Evolutionary conservation across 495 filamentous ascomycete species (phyloP).

Genomic region (Astrocystis sublimbata): DNA sequence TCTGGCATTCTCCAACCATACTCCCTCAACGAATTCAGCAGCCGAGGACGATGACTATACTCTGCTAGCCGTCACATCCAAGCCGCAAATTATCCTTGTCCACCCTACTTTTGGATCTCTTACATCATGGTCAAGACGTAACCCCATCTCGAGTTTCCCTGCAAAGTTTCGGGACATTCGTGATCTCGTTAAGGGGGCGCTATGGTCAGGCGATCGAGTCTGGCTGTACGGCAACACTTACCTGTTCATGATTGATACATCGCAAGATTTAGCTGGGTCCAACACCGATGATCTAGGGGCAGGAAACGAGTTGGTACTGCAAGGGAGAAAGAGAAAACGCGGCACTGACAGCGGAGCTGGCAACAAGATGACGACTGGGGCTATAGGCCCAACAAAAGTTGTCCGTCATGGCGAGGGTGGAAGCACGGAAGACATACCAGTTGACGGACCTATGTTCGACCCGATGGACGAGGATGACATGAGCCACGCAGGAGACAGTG

Average conservation of each 20-base stretch:
- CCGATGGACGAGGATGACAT: conserved; percentile 42
- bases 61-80: conserved; percentile 73
- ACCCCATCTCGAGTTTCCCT: conserved; percentile 74
- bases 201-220: conserved; percentile 79
- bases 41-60: conserved; percentile 55
- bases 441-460: conserved; percentile 23
- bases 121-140: conserved; percentile 81
- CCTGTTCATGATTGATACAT: conserved; percentile 91
- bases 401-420: conserved; percentile 30
- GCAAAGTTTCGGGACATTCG: conserved; percentile 65
- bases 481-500: conserved; percentile 37
- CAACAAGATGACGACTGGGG: conserved; percentile 58
- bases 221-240: conserved; percentile 87
- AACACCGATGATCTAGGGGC: conserved; percentile 34
- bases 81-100: conserved; percentile 75
- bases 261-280: conserved; percentile 58
- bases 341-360: conserved; percentile 58
- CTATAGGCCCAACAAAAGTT: conserved; percentile 35
- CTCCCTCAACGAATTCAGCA: conserved; percentile 33
- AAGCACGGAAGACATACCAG: conserved; percentile 26
- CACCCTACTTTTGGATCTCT: conserved; percentile 71
- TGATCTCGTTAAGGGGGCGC: conserved; percentile 75
- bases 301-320: conserved; percentile 42
- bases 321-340: conserved; percentile 59
- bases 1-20: conserved; percentile 64